A percentile compares a stretch with the other conserved stretches of the same genome.
phyloP scores from a whole-genome alignment of 2,329 filamentous ascomycete species.

The Sclerotinia minor region DNA sequence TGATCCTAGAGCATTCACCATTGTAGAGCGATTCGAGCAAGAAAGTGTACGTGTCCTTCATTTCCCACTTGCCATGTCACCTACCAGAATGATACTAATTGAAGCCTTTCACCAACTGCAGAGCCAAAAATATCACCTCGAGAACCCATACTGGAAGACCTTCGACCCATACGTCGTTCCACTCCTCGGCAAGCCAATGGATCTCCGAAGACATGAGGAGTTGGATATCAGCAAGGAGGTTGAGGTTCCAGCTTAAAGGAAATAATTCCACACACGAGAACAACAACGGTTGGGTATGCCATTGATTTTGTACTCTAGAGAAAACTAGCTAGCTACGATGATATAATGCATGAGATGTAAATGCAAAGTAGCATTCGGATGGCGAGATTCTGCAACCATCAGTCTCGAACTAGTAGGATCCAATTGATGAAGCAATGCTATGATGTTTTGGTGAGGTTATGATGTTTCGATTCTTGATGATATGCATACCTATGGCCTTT shows the following conservation, averaged over 20 bases:
- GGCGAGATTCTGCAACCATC: not conserved
- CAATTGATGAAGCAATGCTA: not conserved
- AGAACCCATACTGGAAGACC: constrained; percentile 53
- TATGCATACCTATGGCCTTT: not conserved
- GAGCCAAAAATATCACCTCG: constrained; percentile 62
- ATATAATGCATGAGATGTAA: not conserved
- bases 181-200: constrained; percentile 67
- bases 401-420: not conserved
- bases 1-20: constrained; percentile 69
- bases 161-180: constrained; percentile 74
- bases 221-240: constrained; percentile 57
- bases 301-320: not conserved
- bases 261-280: not conserved
- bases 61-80: constrained; percentile 29
- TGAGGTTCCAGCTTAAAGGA: constrained; percentile 41
- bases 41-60: constrained; percentile 53
- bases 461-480: not conserved
- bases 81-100: not conserved
- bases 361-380: not conserved
- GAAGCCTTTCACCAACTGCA: constrained; percentile 34
- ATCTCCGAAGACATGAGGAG: constrained; percentile 67
- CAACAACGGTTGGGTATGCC: not conserved
- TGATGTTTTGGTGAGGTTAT: not conserved
- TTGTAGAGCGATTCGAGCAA: constrained; percentile 71
- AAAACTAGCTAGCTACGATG: not conserved